Evolutionary conservation across 805 yeast species (phyloP), one percentile per base, ranked within the genome.

Genomic region (baker's yeast (Saccharomyces cerevisiae)): DNA sequence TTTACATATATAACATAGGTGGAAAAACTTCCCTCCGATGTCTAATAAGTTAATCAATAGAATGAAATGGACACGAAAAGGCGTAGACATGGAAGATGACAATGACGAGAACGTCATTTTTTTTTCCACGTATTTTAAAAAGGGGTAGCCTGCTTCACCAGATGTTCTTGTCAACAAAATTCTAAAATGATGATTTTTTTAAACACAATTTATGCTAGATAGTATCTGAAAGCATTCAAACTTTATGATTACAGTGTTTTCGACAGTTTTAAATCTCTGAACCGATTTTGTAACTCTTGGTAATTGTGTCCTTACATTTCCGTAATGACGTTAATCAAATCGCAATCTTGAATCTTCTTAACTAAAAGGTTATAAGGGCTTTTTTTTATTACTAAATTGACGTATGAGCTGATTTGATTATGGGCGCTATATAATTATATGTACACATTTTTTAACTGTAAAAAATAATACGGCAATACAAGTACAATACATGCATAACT

Each of bases 181-280:
- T 41, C 8, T 49, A 50, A 58, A 41, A 63, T 63, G 70, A 68
- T 68, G 72, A 68, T 64, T 51, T 58, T 57, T 60, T 54, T 51
- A 55, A 62, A 66, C 69, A 61, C 69, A 31, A 31, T 51, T 57
- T 53, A 61, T 53, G 72, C 72, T 68, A 68, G 72, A 68, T 68
- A 68, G 72, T 68, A 68, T 67, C 64, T 66, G 70, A 68, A 63
- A 61, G 62, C 43, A 36, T 52, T 53, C 47, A 54, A 31, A 53
- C 60, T 57, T 64, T 21, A 62, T 67, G 71, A 65, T 68, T 65
- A 47, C 32, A 56, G 69, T 64, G 69, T 63, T 62, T 51, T 59
- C 56, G 50, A 56, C 63, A 60, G 53, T 58, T 50, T 53, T 48
- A 58, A 58, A 57, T 59, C 52, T 57, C 61, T 62, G 43, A 36